A percentile compares a stretch with the other conserved stretches of the same genome.
These are phyloP conservation scores for Pogostemon cablin DNA, from an alignment of 257 asterid genomes.

Conservation along the genomic window DNA sequence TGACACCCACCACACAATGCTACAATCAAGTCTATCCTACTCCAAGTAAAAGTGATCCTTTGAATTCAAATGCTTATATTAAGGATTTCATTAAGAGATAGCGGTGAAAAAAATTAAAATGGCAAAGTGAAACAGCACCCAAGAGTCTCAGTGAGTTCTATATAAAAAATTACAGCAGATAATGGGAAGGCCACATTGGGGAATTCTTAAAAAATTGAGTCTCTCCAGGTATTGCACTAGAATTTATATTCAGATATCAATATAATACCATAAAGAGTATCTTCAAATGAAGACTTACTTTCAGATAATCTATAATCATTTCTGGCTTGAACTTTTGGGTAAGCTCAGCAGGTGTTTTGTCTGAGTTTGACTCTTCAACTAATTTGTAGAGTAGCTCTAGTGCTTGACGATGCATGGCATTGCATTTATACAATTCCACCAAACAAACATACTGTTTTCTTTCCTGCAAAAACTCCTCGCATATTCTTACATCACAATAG, in stretches of 20 bases:
- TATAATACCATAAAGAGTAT: slow-evolving; percentile 26
- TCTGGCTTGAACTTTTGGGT: slow-evolving; percentile 88
- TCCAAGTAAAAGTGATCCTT: not conserved
- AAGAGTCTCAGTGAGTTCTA: slow-evolving; percentile 15
- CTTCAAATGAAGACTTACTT: slow-evolving; percentile 54
- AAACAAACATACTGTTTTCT: slow-evolving; percentile 68
- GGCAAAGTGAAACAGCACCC: slow-evolving; percentile 2
- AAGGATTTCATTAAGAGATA: slow-evolving; percentile 11
- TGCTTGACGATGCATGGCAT: slow-evolving; percentile 87
- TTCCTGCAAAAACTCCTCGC: slow-evolving; percentile 85
- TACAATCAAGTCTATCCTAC: not conserved
- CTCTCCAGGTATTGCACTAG: slow-evolving; percentile 20
- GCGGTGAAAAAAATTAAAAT: not conserved
- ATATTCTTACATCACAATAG: slow-evolving; percentile 79
- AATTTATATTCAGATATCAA: slow-evolving; percentile 11
- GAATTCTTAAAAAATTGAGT: not conserved
- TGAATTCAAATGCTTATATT: slow-evolving; percentile 23
- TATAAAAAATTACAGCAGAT: slow-evolving; percentile 19
- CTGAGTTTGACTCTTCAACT: slow-evolving; percentile 84
- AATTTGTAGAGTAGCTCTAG: slow-evolving; percentile 82
- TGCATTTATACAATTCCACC: slow-evolving; percentile 83
- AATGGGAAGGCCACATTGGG: not conserved
- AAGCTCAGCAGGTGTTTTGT: slow-evolving; percentile 75
- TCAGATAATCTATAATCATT: slow-evolving; percentile 88
- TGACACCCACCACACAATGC: not conserved